Evolutionary conservation across 2,329 filamentous ascomycete species (phyloP).

Genomic region (Lasiodiplodia hormozganensis): DNA sequence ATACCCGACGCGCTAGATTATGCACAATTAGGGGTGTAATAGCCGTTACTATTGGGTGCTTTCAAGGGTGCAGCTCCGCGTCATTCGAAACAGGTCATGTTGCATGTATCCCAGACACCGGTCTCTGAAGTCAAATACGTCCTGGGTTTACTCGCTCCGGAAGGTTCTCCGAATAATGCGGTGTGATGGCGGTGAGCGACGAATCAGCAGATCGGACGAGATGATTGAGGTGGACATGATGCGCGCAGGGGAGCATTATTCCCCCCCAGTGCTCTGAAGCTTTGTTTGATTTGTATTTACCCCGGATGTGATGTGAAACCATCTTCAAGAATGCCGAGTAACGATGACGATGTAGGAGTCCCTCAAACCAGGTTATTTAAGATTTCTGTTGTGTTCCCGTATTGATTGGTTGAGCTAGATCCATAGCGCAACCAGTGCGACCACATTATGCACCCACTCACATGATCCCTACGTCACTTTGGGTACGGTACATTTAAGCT

Average conservation of each 20-base stretch:
- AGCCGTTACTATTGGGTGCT: neutral
- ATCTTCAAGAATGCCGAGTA: neutral
- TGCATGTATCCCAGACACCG: neutral
- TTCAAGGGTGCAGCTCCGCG: neutral
- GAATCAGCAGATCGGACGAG: neutral
- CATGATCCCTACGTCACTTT: neutral
- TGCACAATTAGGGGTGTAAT: neutral
- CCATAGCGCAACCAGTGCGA: neutral
- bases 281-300: neutral
- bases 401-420: neutral
- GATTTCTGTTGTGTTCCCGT: neutral
- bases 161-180: neutral
- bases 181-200: neutral
- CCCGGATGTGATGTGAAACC: neutral
- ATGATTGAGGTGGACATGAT: neutral
- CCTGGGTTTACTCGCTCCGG: neutral
- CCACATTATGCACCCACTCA: neutral
- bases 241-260: neutral
- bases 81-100: constrained; percentile 9
- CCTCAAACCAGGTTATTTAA: neutral
- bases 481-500: neutral
- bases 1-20: neutral
- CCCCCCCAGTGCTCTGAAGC: neutral
- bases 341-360: neutral
- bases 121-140: neutral